Evolutionary conservation across 441 rosid genomes (phyloP), one percentile per base, ranked within the genome.

Genomic region (Adansonia grandidieri): DNA sequence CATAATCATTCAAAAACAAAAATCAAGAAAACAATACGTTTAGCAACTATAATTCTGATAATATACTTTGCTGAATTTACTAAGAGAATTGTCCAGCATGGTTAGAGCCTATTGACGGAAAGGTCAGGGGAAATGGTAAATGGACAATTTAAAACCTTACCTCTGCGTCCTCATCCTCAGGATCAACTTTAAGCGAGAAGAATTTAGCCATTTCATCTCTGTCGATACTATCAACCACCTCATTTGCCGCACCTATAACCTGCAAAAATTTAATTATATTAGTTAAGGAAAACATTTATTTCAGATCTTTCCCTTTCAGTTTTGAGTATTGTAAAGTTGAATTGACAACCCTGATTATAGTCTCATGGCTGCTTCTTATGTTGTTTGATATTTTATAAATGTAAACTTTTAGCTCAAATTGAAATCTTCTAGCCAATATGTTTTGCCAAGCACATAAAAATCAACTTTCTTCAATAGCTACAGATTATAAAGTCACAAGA

Each of bases 111-210:
- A 37, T 37, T 64, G 47, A 64, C 40, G 69, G 47, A 64, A 64
- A 42, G 28, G 68, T 45, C 8, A 63, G 20, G 37, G 47, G 20
- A 45, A 63, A 63, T 45, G 56, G 69, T 9, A 15, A 66, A 24
- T 8, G 28, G 24, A 75, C 53, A 83, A 50, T 19, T 74, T 8
- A 64, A 76, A 71, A 14, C 74, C 82, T 69, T 37, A 94, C 99
- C 95, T 96, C 94, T 77, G 93, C 90, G 28, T 93, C 98, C 69
- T 90, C 97, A 78, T 96, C 99, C 83, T 96, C 98, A 51, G 97
- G 97, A 78, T 94, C 99, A 85, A 74, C 86, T 87, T 88, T 96
- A 67, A 88, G 84, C 44, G 89, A 82, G 83, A 91, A 88, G 83
- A 73, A 91, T 78, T 85, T 94, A 74, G 91, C 92, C 78, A 96